Percentiles rank a stretch among this genome's conserved stretches.
Evolutionary conservation across 140 eudicot genomes (phyloP).

Genomic region (Cichorium intybus): DNA sequence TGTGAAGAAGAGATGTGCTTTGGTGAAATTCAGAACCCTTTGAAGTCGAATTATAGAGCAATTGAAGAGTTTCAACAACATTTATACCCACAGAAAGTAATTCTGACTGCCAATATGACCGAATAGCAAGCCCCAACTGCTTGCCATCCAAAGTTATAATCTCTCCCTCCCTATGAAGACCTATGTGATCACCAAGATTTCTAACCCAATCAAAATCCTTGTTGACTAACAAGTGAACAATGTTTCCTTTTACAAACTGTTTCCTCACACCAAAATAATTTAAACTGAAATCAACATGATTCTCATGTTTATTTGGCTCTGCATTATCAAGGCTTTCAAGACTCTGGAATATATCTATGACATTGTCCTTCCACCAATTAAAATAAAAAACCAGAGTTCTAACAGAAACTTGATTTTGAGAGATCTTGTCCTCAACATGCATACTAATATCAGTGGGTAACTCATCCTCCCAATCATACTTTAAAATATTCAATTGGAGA

Average conservation of each 20-base stretch:
- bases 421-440: slow-evolving; percentile 23
- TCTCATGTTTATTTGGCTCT: slow-evolving; percentile 3
- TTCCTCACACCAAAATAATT: slow-evolving; percentile 50
- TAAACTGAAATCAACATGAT: slow-evolving; percentile 36
- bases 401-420: slow-evolving; percentile 31
- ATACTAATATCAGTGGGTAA: slow-evolving; percentile 1
- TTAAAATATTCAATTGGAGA: slow-evolving; percentile 1
- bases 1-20: slow-evolving; percentile 36
- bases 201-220: slow-evolving; percentile 52
- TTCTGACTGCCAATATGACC: slow-evolving; percentile 48
- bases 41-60: slow-evolving; percentile 17
- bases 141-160: slow-evolving; percentile 24
- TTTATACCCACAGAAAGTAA: slow-evolving; percentile 48
- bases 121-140: slow-evolving; percentile 37
- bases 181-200: slow-evolving; percentile 24
- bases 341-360: slow-evolving; percentile 26
- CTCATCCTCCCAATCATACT: slow-evolving; percentile 43
- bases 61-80: slow-evolving; percentile 45
- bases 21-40: slow-evolving; percentile 30
- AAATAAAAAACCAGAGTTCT: slow-evolving; percentile 45
- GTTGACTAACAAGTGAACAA: slow-evolving; percentile 24
- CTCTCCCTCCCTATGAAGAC: slow-evolving; percentile 28
- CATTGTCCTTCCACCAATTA: slow-evolving; percentile 36
- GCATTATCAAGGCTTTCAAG: slow-evolving; percentile 26
- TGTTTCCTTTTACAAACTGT: slow-evolving; percentile 1